These are phyloP conservation scores for Domatiomyces globalis DNA, from an alignment of 2,329 filamentous ascomycete species.

Conservation along the genomic window DNA sequence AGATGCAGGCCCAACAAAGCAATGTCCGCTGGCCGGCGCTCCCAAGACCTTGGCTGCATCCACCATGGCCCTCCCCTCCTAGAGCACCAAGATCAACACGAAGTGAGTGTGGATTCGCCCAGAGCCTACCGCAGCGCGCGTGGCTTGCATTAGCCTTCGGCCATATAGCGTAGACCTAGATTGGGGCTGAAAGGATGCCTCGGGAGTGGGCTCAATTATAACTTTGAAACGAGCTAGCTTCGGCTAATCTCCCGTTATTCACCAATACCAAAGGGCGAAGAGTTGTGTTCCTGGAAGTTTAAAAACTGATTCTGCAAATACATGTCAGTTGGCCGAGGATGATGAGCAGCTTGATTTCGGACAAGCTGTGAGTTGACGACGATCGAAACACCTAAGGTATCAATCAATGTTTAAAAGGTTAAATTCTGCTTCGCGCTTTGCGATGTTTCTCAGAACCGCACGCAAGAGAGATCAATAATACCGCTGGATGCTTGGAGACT, in stretches of 20 bases:
- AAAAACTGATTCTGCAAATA: neutral
- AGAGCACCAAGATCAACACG: neutral
- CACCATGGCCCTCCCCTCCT: too few relatives aligned
- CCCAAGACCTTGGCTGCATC: neutral
- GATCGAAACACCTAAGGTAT: too few relatives aligned
- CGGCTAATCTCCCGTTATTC: neutral
- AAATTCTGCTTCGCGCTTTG: too few relatives aligned
- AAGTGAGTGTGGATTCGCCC: neutral
- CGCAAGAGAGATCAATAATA: too few relatives aligned
- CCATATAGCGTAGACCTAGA: neutral
- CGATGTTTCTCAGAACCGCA: too few relatives aligned
- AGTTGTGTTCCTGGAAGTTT: neutral
- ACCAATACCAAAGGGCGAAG: neutral
- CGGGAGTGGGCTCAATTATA: neutral
- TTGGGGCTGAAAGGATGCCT: neutral
- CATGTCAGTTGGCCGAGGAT: neutral
- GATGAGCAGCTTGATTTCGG: neutral
- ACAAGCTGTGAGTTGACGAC: too few relatives aligned
- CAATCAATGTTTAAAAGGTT: too few relatives aligned
- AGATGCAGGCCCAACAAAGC: neutral
- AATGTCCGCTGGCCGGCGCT: neutral
- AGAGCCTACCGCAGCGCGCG: neutral
- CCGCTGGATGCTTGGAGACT: too few relatives aligned
- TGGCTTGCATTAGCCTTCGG: neutral
- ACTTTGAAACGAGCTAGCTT: neutral